A percentile compares a stretch with the other conserved stretches of the same genome.
Conservation (phyloP, 2,329 filamentous ascomycete genomes). For the Aureobasidium sp. region DNA sequence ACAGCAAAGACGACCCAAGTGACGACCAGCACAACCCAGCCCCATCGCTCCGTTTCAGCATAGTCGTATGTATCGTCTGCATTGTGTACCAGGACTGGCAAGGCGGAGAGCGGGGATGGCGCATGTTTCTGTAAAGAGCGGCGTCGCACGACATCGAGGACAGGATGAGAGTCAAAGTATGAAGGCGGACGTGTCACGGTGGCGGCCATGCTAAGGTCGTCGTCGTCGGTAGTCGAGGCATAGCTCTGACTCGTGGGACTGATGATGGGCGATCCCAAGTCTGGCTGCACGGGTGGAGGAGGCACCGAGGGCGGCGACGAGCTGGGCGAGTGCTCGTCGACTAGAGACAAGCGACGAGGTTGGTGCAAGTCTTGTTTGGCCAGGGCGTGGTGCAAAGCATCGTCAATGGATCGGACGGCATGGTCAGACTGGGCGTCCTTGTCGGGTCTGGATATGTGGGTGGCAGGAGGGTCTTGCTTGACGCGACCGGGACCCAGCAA, state of each 20-base stretch:
- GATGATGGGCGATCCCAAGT: slow-evolving; percentile 18
- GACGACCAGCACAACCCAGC: slow-evolving; percentile 80
- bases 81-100: slow-evolving; percentile 17
- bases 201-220: slow-evolving; percentile 43
- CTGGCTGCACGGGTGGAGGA: slow-evolving; percentile 1
- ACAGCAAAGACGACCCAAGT: slow-evolving; percentile 96
- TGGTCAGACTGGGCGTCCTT: slow-evolving; percentile 13
- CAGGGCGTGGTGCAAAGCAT: slow-evolving; percentile 6
- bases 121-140: slow-evolving; percentile 15
- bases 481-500: slow-evolving; percentile 61
- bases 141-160: slow-evolving; percentile 15
- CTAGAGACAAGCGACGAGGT: slow-evolving; percentile 13
- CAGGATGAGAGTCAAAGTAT: slow-evolving; percentile 22
- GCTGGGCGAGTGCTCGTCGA: slow-evolving; percentile 4
- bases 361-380: background rate
- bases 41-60: slow-evolving; percentile 94
- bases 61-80: slow-evolving; percentile 70
- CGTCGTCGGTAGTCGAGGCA: slow-evolving; percentile 74
- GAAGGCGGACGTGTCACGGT: slow-evolving; percentile 18
- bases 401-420: slow-evolving; percentile 7
- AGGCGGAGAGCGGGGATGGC: slow-evolving; percentile 16
- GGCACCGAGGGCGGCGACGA: slow-evolving; percentile 5
- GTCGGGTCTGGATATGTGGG: slow-evolving; percentile 17
- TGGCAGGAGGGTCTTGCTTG: slow-evolving; percentile 25
- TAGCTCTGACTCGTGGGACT: slow-evolving; percentile 44